Evolutionary conservation across 1,284 basidiomycete species (phyloP).

Genomic region (Ceratobasidium sp.): DNA sequence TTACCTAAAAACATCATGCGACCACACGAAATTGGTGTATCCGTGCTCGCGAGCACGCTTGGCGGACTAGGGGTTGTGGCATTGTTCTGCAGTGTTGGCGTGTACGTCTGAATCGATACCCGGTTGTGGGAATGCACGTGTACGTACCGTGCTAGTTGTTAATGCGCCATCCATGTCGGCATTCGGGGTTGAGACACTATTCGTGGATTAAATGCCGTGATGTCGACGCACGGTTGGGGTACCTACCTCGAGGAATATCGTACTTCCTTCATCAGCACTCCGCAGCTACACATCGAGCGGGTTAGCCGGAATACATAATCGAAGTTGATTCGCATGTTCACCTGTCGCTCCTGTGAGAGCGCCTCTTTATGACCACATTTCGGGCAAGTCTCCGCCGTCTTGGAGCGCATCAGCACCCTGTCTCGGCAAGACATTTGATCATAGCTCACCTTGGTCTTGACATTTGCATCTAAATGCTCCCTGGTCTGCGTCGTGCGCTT

Average conservation of each 20-base stretch:
- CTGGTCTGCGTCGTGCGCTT: constrained; percentile 93
- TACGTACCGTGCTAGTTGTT: constrained; percentile 64
- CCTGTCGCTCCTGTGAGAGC: constrained; percentile 82
- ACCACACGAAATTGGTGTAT: constrained; percentile 74
- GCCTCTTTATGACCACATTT: constrained; percentile 86
- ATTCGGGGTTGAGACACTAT: constrained; percentile 67
- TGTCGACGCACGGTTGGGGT: constrained; percentile 67
- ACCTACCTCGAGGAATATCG: constrained; percentile 61
- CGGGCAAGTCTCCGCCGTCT: constrained; percentile 95
- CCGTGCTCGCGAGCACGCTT: constrained; percentile 76
- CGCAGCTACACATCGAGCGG: constrained; percentile 67
- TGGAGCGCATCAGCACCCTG: constrained; percentile 43
- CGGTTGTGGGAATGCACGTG: constrained; percentile 67
- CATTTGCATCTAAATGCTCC: constrained; percentile 77
- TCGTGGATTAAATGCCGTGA: constrained; percentile 34
- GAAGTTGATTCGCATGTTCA: constrained; percentile 52
- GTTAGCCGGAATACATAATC: constrained; percentile 4
- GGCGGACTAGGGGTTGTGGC: constrained; percentile 88
- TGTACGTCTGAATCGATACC: constrained; percentile 71
- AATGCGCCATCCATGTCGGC: constrained; percentile 79
- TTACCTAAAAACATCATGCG: constrained; percentile 76
- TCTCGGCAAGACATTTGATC: constrained; percentile 31
- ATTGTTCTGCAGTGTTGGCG: constrained; percentile 86
- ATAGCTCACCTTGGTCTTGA: constrained; percentile 71
- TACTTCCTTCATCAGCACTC: constrained; percentile 91